phyloP scores from a whole-genome alignment of 2,329 filamentous ascomycete species.

The Paecilomyces dactylethromorphus region DNA sequence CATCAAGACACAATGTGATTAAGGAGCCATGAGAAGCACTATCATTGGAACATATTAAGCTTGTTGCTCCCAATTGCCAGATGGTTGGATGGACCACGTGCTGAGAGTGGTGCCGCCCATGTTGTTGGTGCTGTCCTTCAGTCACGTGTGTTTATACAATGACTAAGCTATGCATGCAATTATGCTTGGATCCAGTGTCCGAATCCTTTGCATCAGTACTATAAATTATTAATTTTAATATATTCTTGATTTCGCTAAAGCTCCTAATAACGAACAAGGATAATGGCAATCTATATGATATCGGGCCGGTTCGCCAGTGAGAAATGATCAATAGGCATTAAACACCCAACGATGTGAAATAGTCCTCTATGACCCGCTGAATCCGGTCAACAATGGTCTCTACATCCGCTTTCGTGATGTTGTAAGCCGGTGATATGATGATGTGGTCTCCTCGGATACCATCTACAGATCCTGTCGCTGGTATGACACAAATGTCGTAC shows the following conservation, averaged over 20 bases:
- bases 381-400: constrained; percentile 43
- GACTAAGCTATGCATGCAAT: background rate
- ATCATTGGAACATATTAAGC: background rate
- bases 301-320: background rate
- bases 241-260: too few species aligned
- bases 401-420: constrained; percentile 42
- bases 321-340: background rate
- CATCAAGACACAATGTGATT: background rate
- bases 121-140: background rate
- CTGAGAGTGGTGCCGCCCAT: background rate
- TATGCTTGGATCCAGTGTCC: background rate
- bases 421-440: constrained; percentile 49
- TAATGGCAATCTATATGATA: background rate
- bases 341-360: background rate
- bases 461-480: constrained; percentile 45
- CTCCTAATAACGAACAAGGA: too few species aligned
- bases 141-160: background rate
- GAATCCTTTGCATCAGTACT: background rate
- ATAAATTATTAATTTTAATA: background rate
- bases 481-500: constrained; percentile 46
- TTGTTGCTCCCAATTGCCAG: background rate
- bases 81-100: background rate
- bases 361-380: constrained; percentile 34
- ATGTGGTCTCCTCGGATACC: constrained; percentile 49
- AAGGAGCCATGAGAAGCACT: background rate